phyloP scores from a whole-genome alignment of 164 flowering plant species.

The Chimonanthus praecox region DNA sequence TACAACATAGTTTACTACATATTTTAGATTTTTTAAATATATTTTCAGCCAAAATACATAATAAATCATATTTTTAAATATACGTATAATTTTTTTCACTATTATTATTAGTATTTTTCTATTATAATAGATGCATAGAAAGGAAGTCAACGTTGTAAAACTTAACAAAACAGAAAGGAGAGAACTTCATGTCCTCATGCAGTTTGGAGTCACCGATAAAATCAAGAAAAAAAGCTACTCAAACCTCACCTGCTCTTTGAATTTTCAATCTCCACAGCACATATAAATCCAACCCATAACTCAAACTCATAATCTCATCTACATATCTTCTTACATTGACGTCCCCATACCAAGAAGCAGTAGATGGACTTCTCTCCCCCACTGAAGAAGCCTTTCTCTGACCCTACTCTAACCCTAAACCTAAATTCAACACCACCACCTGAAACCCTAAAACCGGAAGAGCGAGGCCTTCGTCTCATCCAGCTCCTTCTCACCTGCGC shows the following conservation, averaged over 20 bases:
- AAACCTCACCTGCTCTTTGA: not conserved
- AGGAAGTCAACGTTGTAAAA: not conserved
- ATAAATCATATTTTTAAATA: too few relatives aligned
- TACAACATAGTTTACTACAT: too few relatives aligned
- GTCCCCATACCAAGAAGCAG: not conserved
- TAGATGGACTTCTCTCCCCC: conserved; percentile 7
- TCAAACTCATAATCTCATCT: not conserved
- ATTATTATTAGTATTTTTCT: too few relatives aligned
- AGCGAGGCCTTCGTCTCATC: conserved; percentile 30
- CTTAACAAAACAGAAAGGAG: not conserved
- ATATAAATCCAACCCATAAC: not conserved
- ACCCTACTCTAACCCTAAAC: conserved; percentile 17
- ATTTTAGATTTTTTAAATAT: too few relatives aligned
- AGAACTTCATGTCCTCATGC: not conserved
- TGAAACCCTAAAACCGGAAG: conserved; percentile 27
- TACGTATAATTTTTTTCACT: too few relatives aligned
- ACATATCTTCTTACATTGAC: not conserved
- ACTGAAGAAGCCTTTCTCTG: conserved; percentile 14
- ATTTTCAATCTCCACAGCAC: not conserved
- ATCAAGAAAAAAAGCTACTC: not conserved
- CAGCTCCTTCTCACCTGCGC: conserved; percentile 34
- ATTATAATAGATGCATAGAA: not conserved
- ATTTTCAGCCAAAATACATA: too few relatives aligned
- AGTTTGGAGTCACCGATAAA: not conserved
- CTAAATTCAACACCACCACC: conserved; percentile 10